These are phyloP conservation scores for Fraxinus floribunda DNA, from an alignment of 305 asterid genomes.

Conservation along the genomic window DNA sequence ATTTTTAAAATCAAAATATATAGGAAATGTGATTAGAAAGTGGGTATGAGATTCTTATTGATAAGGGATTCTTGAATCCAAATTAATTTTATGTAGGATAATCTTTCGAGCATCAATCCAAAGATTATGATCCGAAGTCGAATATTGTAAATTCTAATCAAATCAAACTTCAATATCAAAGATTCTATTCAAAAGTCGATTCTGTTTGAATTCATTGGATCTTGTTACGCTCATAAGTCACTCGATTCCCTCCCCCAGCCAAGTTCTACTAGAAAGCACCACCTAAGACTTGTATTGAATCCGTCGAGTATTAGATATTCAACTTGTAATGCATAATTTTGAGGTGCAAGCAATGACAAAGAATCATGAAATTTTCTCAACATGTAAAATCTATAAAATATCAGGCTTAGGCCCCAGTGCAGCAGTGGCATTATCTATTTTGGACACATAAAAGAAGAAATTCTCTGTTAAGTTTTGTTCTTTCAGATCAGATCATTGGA, in stretches of 20 bases:
- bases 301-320: background rate
- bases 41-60: background rate
- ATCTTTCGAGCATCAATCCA: background rate
- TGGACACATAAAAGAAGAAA: background rate
- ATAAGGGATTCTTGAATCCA: background rate
- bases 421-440: background rate
- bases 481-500: conserved; percentile 28
- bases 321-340: background rate
- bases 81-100: no score
- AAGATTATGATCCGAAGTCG: no score
- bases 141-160: background rate
- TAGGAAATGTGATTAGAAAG: background rate
- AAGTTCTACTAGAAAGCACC: no score
- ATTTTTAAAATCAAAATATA: background rate
- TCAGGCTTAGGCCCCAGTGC: background rate
- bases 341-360: background rate
- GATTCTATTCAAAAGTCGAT: background rate
- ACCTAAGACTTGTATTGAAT: background rate
- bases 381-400: background rate
- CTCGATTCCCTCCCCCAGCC: background rate
- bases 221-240: background rate
- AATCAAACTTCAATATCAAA: background rate
- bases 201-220: background rate
- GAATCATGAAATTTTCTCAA: background rate
- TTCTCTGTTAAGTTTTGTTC: background rate